A percentile compares a stretch with the other conserved stretches of the same genome.
These are phyloP conservation scores for Scolecobasidium constrictum DNA, from an alignment of 2,329 filamentous ascomycete species.

Conservation along the genomic window DNA sequence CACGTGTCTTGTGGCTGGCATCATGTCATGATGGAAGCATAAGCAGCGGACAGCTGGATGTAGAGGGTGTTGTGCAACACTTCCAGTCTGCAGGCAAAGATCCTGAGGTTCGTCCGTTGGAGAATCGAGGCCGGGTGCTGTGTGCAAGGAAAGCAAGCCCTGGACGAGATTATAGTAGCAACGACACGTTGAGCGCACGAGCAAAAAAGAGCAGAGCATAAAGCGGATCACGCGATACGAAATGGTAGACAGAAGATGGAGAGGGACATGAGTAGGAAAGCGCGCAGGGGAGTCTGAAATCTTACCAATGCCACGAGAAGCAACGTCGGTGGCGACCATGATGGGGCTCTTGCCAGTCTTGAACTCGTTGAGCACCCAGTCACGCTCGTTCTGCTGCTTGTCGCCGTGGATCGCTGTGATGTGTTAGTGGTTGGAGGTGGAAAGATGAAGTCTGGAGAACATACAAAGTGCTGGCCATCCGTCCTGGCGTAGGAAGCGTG, in stretches of 20 bases:
- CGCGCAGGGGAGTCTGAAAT: conserved; percentile 50
- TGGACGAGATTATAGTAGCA: conserved; percentile 85
- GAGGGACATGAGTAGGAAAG: conserved; percentile 18
- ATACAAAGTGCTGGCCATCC: conserved; percentile 94
- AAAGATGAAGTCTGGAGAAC: conserved; percentile 25
- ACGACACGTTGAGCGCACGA: conserved; percentile 62
- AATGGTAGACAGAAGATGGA: conserved; percentile 19
- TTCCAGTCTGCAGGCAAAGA: no score
- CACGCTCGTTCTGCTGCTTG: conserved; percentile 98
- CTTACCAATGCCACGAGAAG: conserved; percentile 99
- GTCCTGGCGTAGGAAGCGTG: conserved; percentile 91
- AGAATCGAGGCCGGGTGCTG: no score
- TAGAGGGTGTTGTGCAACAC: no score
- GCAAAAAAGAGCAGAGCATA: conserved; percentile 84
- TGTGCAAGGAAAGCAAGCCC: no score
- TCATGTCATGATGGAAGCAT: no score
- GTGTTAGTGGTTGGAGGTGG: conserved; percentile 32
- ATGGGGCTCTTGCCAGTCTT: conserved; percentile 99
- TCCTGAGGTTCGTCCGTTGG: no score
- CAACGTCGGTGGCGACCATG: conserved; percentile 99
- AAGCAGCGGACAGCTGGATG: no score
- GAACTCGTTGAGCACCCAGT: conserved; percentile 99
- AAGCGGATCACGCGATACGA: conserved; percentile 50
- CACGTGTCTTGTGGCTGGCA: no score
- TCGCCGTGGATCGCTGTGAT: conserved; percentile 84